Base-by-base conservation (phyloP, 2,329 filamentous ascomycete genomes). In the Calonectria fujianensis region DNA sequence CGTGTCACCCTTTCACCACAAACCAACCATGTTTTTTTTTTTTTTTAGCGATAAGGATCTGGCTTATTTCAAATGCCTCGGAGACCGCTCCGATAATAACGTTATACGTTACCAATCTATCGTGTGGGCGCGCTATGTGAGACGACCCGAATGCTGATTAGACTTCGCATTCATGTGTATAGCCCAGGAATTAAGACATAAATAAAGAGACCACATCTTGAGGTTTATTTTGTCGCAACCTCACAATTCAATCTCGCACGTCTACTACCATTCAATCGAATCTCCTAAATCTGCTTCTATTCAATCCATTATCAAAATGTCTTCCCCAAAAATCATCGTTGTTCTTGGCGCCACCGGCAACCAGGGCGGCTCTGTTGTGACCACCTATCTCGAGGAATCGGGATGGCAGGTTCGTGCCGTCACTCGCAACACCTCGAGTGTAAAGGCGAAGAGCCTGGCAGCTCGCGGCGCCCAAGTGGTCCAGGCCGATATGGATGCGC, bases 351-450 rank as follows among this genome's bases (percentile, higher is more conserved):
- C 78, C 16, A 79, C 78, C 1, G 78, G 78, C 0, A 78, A 77
- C 18, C 78, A 79, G 54, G 78, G 78, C 1, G 78, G 69, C 4
- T 69, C 67, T 9, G 31, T 69, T 24, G 31, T 16, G 10, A 54
- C 39, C 51, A 32, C 63, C 4, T 76, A 81, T 57, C 72, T 79
- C 13, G 50, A 74, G 9, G 50, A 74, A 3, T 70, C 79, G 4
- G 73, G 65, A 6, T 83, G 76, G 74, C 64, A 68, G 24, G 74
- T 83, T 20, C 80, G 82, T 6, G 82, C 70, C 39, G 11, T 82
- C 29, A 82, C 80, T 6, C 80, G 82, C 32, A 77, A 80, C 71
- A 37, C 77, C 1, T 48, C 69, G 1, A 74, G 75, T 57, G 65
- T 70, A 11, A 72, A 73, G 11, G 80, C 82, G 2, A 48, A 76